Evolutionary conservation across 78 protist species (phyloP).

Genomic region (Dictyostelium capitatum): DNA sequence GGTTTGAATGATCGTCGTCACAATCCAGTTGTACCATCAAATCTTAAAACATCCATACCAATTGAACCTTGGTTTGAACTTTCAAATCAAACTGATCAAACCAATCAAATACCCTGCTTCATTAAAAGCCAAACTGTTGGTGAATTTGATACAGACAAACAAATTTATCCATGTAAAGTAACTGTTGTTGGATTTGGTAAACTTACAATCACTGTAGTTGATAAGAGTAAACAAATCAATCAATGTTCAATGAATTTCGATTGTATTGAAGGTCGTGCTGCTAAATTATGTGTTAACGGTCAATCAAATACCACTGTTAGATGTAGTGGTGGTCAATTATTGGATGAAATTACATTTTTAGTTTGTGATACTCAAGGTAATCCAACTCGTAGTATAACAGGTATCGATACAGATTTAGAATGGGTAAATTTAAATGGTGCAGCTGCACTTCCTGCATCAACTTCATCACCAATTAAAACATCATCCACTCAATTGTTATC

Average conservation of each 20-base stretch:
- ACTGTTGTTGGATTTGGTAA: slow-evolving; percentile 65
- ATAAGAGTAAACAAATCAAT: slow-evolving; percentile 2
- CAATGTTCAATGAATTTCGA: slow-evolving; percentile 11
- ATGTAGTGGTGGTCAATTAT: slow-evolving; percentile 44
- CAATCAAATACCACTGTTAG: background rate
- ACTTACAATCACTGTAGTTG: background rate
- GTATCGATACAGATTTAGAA: slow-evolving; percentile 44
- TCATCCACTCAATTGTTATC: background rate
- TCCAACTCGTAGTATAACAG: slow-evolving; percentile 10
- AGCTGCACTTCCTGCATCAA: too few species aligned
- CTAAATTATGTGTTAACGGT: slow-evolving; percentile 38
- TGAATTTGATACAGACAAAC: slow-evolving; percentile 28
- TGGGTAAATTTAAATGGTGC: slow-evolving; percentile 19
- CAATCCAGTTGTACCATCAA: slow-evolving; percentile 30
- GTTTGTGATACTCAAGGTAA: slow-evolving; percentile 76
- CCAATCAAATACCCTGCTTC: background rate
- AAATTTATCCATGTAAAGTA: slow-evolving; percentile 23
- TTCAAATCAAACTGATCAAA: background rate
- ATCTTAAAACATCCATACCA: background rate
- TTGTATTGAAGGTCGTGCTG: slow-evolving; percentile 57
- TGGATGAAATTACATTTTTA: slow-evolving; percentile 33
- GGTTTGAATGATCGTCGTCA: slow-evolving; percentile 20
- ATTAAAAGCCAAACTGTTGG: slow-evolving; percentile 26
- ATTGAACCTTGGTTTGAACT: slow-evolving; percentile 62
- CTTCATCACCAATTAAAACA: background rate